A percentile compares a stretch with the other conserved stretches of the same genome.
phyloP scores from a whole-genome alignment of 1,284 basidiomycete species.

The Microbotryum lychnidis-dioicae region DNA sequence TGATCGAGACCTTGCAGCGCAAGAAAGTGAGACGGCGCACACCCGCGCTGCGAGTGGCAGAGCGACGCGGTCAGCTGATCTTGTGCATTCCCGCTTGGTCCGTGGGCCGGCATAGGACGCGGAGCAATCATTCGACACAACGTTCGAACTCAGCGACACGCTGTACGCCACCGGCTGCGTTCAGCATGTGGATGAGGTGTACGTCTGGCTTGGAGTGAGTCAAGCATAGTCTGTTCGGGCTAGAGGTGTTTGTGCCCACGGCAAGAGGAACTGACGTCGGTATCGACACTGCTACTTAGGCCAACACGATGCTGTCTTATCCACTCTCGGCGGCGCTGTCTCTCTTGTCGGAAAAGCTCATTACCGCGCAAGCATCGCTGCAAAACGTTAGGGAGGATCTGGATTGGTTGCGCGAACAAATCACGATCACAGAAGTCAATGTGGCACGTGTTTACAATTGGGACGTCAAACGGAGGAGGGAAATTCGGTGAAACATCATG shows the following conservation, averaged over 20 bases:
- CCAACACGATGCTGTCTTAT: constrained; percentile 97
- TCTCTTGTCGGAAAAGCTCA: constrained; percentile 73
- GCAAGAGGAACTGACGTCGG: neutral
- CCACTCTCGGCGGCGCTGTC: constrained; percentile 70
- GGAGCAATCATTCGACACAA: constrained; percentile 62
- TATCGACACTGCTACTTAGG: constrained; percentile 47
- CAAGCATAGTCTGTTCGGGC: constrained; percentile 13
- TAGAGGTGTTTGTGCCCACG: constrained; percentile 6
- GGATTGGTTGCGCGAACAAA: constrained; percentile 87
- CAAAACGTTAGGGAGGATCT: constrained; percentile 73
- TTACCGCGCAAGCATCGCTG: constrained; percentile 61
- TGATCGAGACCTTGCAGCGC: constrained; percentile 65
- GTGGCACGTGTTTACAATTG: constrained; percentile 94
- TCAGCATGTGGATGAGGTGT: constrained; percentile 78
- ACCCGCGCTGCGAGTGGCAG: no score
- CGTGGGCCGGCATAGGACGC: constrained; percentile 31
- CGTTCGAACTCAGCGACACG: constrained; percentile 94
- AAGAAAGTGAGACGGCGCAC: constrained; percentile 55
- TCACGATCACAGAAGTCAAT: constrained; percentile 97
- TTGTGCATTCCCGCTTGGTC: neutral
- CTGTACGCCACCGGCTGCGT: constrained; percentile 84
- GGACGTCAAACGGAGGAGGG: constrained; percentile 74
- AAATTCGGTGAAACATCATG: no score
- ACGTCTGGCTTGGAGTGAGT: constrained; percentile 91
- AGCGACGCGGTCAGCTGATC: no score